These are phyloP conservation scores for Alisma plantagoaquatica DNA, from an alignment of 106 monocot species.

Conservation along the genomic window DNA sequence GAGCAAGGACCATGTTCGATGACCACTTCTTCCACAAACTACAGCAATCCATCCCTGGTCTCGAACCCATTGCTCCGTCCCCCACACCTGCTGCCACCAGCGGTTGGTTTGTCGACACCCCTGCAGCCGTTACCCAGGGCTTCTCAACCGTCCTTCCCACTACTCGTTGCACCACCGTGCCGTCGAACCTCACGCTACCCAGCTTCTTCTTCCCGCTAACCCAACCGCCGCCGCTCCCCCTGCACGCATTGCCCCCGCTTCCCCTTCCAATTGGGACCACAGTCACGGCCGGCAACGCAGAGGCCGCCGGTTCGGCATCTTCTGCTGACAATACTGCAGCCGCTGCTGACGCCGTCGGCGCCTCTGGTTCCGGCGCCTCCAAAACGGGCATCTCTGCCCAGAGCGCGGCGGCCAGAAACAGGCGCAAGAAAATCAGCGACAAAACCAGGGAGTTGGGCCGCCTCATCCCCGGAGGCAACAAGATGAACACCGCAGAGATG, in stretches of 20 bases:
- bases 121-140: too few species aligned
- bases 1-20: too few species aligned
- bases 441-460: slow-evolving; percentile 56
- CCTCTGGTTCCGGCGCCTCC: too few species aligned
- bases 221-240: not conserved
- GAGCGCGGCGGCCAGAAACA: slow-evolving; percentile 51
- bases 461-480: slow-evolving; percentile 52
- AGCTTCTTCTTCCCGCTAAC: too few species aligned
- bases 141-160: too few species aligned
- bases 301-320: not conserved
- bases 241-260: not conserved
- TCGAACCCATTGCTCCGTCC: too few species aligned
- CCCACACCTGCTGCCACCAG: too few species aligned
- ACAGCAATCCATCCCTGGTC: too few species aligned
- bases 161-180: too few species aligned
- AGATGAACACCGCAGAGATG: slow-evolving; percentile 88
- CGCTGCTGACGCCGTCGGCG: not conserved
- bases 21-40: too few species aligned
- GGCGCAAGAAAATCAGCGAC: slow-evolving; percentile 66
- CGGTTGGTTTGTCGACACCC: too few species aligned
- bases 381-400: slow-evolving; percentile 20
- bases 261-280: not conserved
- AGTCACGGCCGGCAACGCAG: not conserved
- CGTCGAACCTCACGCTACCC: too few species aligned
- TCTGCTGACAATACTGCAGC: not conserved